phyloP scores from a whole-genome alignment of 805 yeast species.

The Zygosaccharomyces rouxii region DNA sequence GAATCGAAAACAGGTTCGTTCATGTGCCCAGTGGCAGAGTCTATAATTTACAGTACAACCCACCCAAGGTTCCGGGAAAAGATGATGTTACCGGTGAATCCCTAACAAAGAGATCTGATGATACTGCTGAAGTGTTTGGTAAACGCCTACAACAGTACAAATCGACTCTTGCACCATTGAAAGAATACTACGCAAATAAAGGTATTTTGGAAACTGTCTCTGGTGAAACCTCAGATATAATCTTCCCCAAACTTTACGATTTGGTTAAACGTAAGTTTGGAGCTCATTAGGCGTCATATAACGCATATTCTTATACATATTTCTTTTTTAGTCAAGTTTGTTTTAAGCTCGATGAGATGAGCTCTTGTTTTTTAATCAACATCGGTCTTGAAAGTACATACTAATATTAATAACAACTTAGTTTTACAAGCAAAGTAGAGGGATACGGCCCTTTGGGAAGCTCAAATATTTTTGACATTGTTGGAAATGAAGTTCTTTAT shows the following conservation, averaged over 20 bases:
- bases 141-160: constrained; percentile 62
- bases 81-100: constrained; percentile 93
- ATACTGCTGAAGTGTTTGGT: constrained; percentile 67
- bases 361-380: background rate
- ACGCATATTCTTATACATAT: background rate
- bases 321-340: background rate
- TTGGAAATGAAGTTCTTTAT: constrained; percentile 64
- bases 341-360: background rate
- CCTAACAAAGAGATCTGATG: constrained; percentile 74
- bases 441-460: background rate
- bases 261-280: constrained; percentile 37
- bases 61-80: constrained; percentile 74
- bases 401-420: background rate
- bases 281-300: background rate
- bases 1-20: constrained; percentile 83
- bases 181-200: constrained; percentile 49
- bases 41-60: constrained; percentile 80
- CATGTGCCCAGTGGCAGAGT: constrained; percentile 83
- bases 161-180: constrained; percentile 56
- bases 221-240: constrained; percentile 81
- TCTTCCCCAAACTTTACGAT: constrained; percentile 62
- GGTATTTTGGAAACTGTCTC: constrained; percentile 52
- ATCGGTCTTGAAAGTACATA: background rate
- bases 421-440: background rate
- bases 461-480: background rate